Base-by-base conservation (phyloP, 2,329 filamentous ascomycete genomes). In the Aureobasidium musti region DNA sequence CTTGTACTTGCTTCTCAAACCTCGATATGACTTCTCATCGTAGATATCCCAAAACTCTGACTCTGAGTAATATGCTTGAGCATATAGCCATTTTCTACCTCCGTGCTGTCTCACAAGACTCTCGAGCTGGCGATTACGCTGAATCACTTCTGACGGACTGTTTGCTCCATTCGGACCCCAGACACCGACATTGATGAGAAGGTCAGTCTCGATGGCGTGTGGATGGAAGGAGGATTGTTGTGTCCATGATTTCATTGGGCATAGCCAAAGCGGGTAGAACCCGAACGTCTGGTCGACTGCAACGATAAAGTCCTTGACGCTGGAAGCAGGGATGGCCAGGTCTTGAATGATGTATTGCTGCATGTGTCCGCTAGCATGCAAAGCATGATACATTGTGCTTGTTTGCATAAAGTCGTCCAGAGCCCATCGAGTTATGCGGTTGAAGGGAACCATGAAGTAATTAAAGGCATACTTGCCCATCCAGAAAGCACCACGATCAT, bases 401-500 rank as follows among this genome's bases (percentile, higher is more conserved):
- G 88, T 87, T 72, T 86, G 85, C 73, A 89, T 79, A 67, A 89
- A 86, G 23, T 82, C 80, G 71, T 91, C 84, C 5, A 90, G 79
- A n/a, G 84, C 73, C 72, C 80, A 84, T 26, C 88, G 82, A 0
- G 87, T 90, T 70, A 85, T 74, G 41, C 83, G 80, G 77, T 88
- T 90, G 76, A 89, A 89, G 0, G 88, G 88, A 50, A 78, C 84
- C 41, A 82, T 72, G 74, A 90, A 89, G 76, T 90, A 90, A 28
- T 78, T 75, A 76, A 87, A 65, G 2, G 86, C 85, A 65, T 87
- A 85, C 21, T 78, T 78, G 11, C 84, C 88, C 5, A 85, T 84
- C 88, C 88, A 91, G 77, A 90, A 90, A 3, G 84, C 87, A 56
- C 87, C 88, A 41, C 88, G 83, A 74, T 91, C 87, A 76, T 89